Evolutionary conservation across 345 rosid species (phyloP).

Genomic region (Erysimum cheiranthoides): DNA sequence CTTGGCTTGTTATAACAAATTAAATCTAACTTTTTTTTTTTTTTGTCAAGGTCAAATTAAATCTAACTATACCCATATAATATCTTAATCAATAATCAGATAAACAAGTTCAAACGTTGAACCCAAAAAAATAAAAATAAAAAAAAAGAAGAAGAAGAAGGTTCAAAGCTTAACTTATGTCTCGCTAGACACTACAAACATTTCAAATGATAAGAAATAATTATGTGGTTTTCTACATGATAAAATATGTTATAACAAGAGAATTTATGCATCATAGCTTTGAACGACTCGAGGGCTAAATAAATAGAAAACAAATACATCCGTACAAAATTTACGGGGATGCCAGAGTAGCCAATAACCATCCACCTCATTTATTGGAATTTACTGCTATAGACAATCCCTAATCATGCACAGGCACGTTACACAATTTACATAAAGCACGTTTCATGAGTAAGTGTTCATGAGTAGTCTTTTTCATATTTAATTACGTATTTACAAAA

Average conservation of each 20-base stretch:
- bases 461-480: constrained; percentile 31
- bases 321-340: not conserved
- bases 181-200: not conserved
- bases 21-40: no score
- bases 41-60: no score
- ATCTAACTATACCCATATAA: no score
- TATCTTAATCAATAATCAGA: no score
- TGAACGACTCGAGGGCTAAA: not conserved
- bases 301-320: not conserved
- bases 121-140: no score
- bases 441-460: constrained; percentile 4
- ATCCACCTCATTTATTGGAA: constrained; percentile 31
- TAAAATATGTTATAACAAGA: not conserved
- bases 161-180: not conserved
- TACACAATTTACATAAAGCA: constrained; percentile 12
- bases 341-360: constrained; percentile 4
- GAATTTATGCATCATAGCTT: not conserved
- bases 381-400: constrained; percentile 24
- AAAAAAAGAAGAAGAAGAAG: no score
- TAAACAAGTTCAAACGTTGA: no score
- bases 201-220: not conserved
- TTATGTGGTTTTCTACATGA: no score
- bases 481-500: not conserved
- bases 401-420: constrained; percentile 38
- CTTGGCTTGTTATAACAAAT: no score